Evolutionary conservation across 345 rosid species (phyloP).

Genomic region (Nasturtium officinale): DNA sequence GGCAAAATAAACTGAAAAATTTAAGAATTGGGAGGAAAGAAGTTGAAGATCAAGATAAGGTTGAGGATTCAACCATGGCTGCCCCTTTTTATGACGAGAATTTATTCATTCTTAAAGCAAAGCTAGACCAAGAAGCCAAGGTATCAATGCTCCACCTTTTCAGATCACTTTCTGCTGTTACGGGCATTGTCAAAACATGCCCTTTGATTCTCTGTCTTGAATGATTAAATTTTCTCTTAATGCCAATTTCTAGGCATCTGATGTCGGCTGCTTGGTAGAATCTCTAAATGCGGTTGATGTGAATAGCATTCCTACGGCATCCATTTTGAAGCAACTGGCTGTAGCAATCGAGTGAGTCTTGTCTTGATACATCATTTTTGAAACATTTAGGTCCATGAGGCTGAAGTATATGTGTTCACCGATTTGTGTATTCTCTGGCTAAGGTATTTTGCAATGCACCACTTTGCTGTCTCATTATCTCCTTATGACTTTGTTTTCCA

Average conservation of each 20-base stretch:
- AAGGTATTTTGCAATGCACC: slow-evolving; percentile 12
- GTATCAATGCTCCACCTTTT: slow-evolving; percentile 41
- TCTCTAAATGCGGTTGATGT: slow-evolving; percentile 56
- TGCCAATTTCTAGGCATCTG: slow-evolving; percentile 53
- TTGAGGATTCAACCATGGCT: slow-evolving; percentile 67
- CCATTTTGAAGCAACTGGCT: slow-evolving; percentile 80
- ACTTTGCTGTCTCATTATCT: slow-evolving; percentile 19
- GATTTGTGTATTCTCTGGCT: neutral
- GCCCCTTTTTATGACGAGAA: slow-evolving; percentile 72
- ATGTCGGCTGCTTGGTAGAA: slow-evolving; percentile 56
- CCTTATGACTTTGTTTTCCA: slow-evolving; percentile 36
- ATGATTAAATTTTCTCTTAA: slow-evolving; percentile 11
- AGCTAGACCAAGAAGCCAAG: slow-evolving; percentile 81
- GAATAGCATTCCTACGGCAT: slow-evolving; percentile 68
- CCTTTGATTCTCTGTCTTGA: slow-evolving; percentile 4
- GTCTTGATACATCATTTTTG: slow-evolving; percentile 41
- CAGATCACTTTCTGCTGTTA: slow-evolving; percentile 9
- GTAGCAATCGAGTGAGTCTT: slow-evolving; percentile 77
- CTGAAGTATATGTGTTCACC: slow-evolving; percentile 6
- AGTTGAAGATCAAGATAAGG: slow-evolving; percentile 60
- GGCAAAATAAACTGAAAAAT: slow-evolving; percentile 81
- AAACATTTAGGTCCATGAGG: neutral
- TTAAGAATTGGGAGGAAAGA: slow-evolving; percentile 68
- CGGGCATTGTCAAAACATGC: neutral
- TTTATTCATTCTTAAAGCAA: slow-evolving; percentile 57